These are phyloP conservation scores for Scedosporium boydii DNA, from an alignment of 2,329 filamentous ascomycete genomes.

Conservation along the genomic window DNA sequence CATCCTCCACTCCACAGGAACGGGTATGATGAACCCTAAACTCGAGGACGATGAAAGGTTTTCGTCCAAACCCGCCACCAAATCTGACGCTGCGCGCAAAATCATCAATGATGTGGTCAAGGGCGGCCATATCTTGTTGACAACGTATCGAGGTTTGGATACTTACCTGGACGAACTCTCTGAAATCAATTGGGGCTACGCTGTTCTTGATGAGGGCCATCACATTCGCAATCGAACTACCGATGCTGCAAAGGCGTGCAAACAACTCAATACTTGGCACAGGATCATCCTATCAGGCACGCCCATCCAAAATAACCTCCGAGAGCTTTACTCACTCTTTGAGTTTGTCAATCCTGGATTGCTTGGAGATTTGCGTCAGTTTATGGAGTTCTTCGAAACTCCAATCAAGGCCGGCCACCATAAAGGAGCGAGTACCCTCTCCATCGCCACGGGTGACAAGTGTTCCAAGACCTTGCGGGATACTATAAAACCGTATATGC, in stretches of 20 bases:
- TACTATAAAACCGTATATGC: constrained; percentile 82
- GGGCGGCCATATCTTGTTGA: constrained; percentile 87
- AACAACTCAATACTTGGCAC: constrained; percentile 82
- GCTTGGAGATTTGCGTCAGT: constrained; percentile 74
- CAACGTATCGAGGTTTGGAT: constrained; percentile 92
- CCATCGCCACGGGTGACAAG: constrained; percentile 88
- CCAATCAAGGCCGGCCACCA: constrained; percentile 92
- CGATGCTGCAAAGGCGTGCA: constrained; percentile 88
- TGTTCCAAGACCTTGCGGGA: constrained; percentile 92
- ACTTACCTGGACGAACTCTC: constrained; percentile 79
- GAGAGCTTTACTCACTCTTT: constrained; percentile 93
- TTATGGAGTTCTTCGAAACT: constrained; percentile 84
- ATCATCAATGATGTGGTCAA: constrained; percentile 75
- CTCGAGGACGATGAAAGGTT: constrained; percentile 35
- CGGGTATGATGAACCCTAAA: constrained; percentile 86
- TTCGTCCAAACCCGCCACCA: constrained; percentile 30
- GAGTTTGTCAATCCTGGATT: constrained; percentile 98
- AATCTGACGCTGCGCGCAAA: constrained; percentile 61
- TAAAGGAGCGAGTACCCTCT: constrained; percentile 85
- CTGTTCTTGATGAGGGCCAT: constrained; percentile 91
- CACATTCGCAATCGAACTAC: constrained; percentile 97
- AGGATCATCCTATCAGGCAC: constrained; percentile 91
- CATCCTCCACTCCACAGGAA: constrained; percentile 89
- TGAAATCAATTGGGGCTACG: constrained; percentile 82
- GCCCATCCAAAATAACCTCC: constrained; percentile 94